Evolutionary conservation across 257 asterid species (phyloP).

Genomic region (Scutellaria baicalensis): DNA sequence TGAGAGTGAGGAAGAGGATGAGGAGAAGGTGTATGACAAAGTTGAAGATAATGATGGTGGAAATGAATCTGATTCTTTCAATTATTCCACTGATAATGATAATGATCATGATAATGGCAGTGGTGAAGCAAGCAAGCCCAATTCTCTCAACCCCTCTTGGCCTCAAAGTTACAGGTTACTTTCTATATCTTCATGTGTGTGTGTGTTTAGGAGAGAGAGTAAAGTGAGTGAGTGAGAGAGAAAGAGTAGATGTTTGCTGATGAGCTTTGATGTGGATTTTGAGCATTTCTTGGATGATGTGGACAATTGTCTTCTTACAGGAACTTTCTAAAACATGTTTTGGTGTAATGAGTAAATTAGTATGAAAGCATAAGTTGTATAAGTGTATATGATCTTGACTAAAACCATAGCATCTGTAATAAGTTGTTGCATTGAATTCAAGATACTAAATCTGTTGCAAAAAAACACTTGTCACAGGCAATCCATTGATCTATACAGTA

Average conservation of each 20-base stretch:
- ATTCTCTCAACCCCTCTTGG: slow-evolving; percentile 60
- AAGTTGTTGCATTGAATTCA: not conserved
- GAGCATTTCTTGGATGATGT: not conserved
- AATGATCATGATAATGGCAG: slow-evolving; percentile 21
- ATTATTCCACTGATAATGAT: slow-evolving; percentile 34
- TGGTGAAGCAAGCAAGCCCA: slow-evolving; percentile 32
- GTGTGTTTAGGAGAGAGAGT: not conserved
- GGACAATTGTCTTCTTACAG: not conserved
- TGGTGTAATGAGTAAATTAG: no score
- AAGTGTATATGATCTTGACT: no score
- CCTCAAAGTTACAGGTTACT: slow-evolving; percentile 93
- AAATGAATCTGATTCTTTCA: slow-evolving; percentile 58
- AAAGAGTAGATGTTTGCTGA: no score
- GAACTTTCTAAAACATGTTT: no score
- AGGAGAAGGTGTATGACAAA: slow-evolving; percentile 35
- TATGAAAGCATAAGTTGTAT: no score
- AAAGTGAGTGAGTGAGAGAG: not conserved
- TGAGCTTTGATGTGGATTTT: no score
- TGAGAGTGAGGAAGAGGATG: slow-evolving; percentile 80
- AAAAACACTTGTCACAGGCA: slow-evolving; percentile 57
- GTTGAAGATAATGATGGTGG: slow-evolving; percentile 35
- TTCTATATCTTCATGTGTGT: not conserved
- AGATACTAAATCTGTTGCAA: slow-evolving; percentile 3
- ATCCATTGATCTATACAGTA: slow-evolving; percentile 80
- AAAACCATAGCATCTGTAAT: not conserved